Base-by-base conservation (phyloP, 2,329 filamentous ascomycete genomes). In the Gyromitra esculenta region DNA sequence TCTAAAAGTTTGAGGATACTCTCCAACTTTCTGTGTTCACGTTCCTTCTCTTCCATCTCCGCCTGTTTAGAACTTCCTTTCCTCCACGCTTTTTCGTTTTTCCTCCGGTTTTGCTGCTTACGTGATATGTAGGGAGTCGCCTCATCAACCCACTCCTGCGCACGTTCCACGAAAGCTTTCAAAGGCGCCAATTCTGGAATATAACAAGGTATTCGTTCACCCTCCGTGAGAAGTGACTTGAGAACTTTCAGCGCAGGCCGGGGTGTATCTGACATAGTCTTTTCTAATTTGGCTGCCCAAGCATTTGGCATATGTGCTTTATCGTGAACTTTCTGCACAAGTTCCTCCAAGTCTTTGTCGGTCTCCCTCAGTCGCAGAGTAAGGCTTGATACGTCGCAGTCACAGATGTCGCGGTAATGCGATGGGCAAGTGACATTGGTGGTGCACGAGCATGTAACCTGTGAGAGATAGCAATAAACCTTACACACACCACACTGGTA, bases 141-240 rank as follows among this genome's bases (percentile, higher is more conserved):
- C 85, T 98, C 95, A 81, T 98, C 96, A 78, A 97, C 93, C 92
- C 96, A 97, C 82, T 97, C 94, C 84, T 97, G 96, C 86, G 96
- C 98, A 81, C 93, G 91, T 81, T 97, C 94, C 83, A 99, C 96
- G 85, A 97, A 99, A 80, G 91, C 89, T 84, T 90, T 92, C 80
- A 99, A 87, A 81, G 92, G 89, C 81, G 91, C 88, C 78, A 99
- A 88, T 78, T 93, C 94, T 79, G 91, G 90, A 78, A 99, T 88
- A 74, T 93, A 91, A 86, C 92, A 96, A 75, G 95, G 94, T 82
- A 99, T 97, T 84, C 93, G 94, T 85, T 99, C 96, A 83, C 96
- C 96, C 86, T 99, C 96, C 82, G 91, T 91, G 75, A 98, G 87
- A 71, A 99, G 87, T 63, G 90, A 89, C 79, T 95, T 91, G 81